These are phyloP conservation scores for Parmelia sp. DNA, from an alignment of 495 filamentous ascomycete genomes.

Conservation along the genomic window DNA sequence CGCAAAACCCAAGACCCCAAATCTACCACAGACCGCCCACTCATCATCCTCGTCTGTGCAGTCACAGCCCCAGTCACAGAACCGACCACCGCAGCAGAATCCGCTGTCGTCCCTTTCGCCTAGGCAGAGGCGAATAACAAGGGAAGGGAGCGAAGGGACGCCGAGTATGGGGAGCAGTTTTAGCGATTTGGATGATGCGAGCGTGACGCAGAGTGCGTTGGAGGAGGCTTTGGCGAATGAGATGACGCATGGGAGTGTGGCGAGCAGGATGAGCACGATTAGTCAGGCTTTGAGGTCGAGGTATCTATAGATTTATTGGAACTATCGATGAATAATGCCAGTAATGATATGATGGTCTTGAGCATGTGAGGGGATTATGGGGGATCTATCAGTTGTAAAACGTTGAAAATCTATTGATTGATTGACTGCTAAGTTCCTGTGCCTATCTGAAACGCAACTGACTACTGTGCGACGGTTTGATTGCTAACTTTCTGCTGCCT, in stretches of 20 bases:
- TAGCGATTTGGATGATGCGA: conserved; percentile 93
- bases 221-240: conserved; percentile 91
- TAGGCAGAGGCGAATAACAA: conserved; percentile 44
- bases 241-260: conserved; percentile 76
- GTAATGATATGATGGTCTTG: neutral
- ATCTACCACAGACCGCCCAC: conserved; percentile 21
- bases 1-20: conserved; percentile 15
- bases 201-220: conserved; percentile 86
- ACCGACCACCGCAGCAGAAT: conserved; percentile 33
- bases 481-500: neutral
- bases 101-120: conserved; percentile 55
- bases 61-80: conserved; percentile 20
- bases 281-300: conserved; percentile 55
- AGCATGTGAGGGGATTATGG: neutral
- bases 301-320: neutral
- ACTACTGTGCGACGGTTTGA: neutral
- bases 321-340: neutral
- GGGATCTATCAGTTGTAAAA: neutral
- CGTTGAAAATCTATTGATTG: neutral
- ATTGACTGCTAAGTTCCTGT: neutral
- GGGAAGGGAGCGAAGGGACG: conserved; percentile 72
- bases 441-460: neutral
- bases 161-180: conserved; percentile 98
- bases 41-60: conserved; percentile 31
- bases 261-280: conserved; percentile 84